phyloP scores from a whole-genome alignment of 192 early-diverging fungal species.

The Oehlia diaphana region DNA sequence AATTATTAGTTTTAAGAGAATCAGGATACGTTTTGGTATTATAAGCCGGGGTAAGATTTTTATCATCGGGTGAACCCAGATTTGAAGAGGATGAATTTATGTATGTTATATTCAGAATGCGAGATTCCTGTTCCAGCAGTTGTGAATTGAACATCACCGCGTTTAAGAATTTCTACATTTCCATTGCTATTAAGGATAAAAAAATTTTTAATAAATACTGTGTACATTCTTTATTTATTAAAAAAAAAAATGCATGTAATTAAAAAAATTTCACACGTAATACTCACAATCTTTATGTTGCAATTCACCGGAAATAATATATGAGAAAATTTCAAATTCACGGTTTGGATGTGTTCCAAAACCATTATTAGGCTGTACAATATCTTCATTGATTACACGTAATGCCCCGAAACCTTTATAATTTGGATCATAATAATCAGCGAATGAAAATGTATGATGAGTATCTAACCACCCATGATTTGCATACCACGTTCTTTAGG shows the following conservation, averaged over 20 bases:
- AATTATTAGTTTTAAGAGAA: slow-evolving; percentile 10
- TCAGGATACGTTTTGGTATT: slow-evolving; percentile 28
- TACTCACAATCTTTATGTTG: slow-evolving; percentile 44
- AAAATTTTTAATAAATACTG: not conserved
- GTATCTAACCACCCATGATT: slow-evolving; percentile 42
- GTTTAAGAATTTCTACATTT: slow-evolving; percentile 38
- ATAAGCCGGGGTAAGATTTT: slow-evolving; percentile 12
- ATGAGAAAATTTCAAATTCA: slow-evolving; percentile 48
- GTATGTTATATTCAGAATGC: slow-evolving; percentile 41
- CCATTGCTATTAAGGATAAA: slow-evolving; percentile 32
- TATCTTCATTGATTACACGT: slow-evolving; percentile 52
- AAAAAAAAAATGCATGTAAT: too few relatives aligned
- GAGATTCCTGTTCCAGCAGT: slow-evolving; percentile 45
- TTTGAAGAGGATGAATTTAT: slow-evolving; percentile 37
- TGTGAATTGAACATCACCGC: slow-evolving; percentile 46
- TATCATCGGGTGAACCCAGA: slow-evolving; percentile 32
- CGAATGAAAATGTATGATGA: slow-evolving; percentile 49
- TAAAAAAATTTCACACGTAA: slow-evolving; percentile 1
- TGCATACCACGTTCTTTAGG: slow-evolving; percentile 32
- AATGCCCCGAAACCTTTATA: slow-evolving; percentile 36
- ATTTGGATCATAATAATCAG: slow-evolving; percentile 37
- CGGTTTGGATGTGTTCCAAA: slow-evolving; percentile 45
- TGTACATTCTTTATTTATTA: too few relatives aligned
- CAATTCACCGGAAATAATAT: slow-evolving; percentile 43
- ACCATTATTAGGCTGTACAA: slow-evolving; percentile 36